Base-by-base conservation (phyloP, 495 filamentous ascomycete genomes). In the Trichodelitschia bisporula region DNA sequence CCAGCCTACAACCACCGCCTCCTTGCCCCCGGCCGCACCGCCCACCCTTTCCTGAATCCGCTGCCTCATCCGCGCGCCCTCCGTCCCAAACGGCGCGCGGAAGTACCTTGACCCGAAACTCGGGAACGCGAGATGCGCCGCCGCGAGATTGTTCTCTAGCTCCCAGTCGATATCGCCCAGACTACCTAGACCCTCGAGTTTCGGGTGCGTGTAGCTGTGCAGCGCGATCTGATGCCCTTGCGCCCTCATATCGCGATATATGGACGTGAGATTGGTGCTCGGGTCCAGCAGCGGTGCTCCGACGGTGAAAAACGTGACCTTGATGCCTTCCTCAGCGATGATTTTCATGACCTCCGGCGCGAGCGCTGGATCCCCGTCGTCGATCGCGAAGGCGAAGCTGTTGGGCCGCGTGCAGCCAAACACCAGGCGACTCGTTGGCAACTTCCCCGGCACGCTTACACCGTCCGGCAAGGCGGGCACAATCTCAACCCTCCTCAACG, bases 251-350 rank as follows among this genome's bases (percentile, higher is more conserved):
- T 45, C 42, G 29, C 32, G 29, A 35, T 45, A 45, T 8, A 45
- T 40, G 29, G 42, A 42, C 4, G 32, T 45, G 11, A 45, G 35
- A 31, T 45, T 45, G 4, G 40, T 45, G 26, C 27, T 32, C 2
- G 35, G 21, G 42, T 79, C 70, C 3, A 67, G 43, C 0, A 82
- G 53, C 0, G 72, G 66, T 4, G 59, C 50, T 1, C 73, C 74
- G 25, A 79, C 73, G 20, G 70, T 77, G 49, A 82, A 82, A 50
- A 82, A 82, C 1, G 75, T 82, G 1, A 75, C 71, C 36, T 62
- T 58, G 36, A 80, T 69, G 23, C 45, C 29, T 19, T 68, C 73
- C 8, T 62, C 57, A 8, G 65, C 58, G 31, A 82, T 54, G 19
- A 72, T 66, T 15, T 58, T 42, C 59, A 76, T 66, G 20, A 82